These are phyloP conservation scores for Fusarium equiseti DNA, from an alignment of 2,329 filamentous ascomycete genomes.

Conservation along the genomic window DNA sequence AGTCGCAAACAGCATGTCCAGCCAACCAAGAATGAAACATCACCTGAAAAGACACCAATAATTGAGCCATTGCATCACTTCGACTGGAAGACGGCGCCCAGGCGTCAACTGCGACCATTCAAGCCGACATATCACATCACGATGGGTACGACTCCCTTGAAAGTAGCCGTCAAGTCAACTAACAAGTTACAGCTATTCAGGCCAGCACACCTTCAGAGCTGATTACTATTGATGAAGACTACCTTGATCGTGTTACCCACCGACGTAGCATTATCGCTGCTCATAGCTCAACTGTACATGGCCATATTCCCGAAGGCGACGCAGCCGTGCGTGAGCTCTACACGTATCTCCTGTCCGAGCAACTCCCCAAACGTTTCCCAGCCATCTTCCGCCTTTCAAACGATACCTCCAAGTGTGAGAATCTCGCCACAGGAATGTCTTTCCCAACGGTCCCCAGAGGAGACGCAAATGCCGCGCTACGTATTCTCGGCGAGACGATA, in stretches of 20 bases:
- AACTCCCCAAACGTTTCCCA: conserved; percentile 64
- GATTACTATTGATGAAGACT: conserved; percentile 65
- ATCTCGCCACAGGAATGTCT: conserved; percentile 53
- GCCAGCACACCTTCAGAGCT: conserved; percentile 61
- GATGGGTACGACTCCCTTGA: conserved; percentile 10
- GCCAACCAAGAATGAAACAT: neutral
- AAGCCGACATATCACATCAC: conserved; percentile 39
- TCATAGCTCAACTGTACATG: conserved; percentile 54
- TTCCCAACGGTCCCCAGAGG: conserved; percentile 41
- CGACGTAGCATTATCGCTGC: conserved; percentile 54
- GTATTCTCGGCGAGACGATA: conserved; percentile 24
- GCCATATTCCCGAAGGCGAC: conserved; percentile 55
- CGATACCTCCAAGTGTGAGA: conserved; percentile 52
- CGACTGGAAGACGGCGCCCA: conserved; percentile 26
- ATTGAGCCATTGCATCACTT: conserved; percentile 28
- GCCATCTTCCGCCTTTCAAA: conserved; percentile 58
- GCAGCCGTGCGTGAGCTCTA: conserved; percentile 63
- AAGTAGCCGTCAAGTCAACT: accelerated
- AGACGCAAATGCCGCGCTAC: conserved; percentile 10
- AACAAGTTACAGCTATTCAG: conserved; percentile 54
- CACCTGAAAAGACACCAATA: neutral
- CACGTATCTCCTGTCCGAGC: conserved; percentile 58
- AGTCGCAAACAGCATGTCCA: conserved; percentile 17
- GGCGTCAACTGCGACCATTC: conserved; percentile 20
- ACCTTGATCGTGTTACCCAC: conserved; percentile 58